Percentiles rank a stretch among this genome's conserved stretches.
Evolutionary conservation across 805 yeast species (phyloP).

Genomic region (Cyberlindnera subsufficiens): DNA sequence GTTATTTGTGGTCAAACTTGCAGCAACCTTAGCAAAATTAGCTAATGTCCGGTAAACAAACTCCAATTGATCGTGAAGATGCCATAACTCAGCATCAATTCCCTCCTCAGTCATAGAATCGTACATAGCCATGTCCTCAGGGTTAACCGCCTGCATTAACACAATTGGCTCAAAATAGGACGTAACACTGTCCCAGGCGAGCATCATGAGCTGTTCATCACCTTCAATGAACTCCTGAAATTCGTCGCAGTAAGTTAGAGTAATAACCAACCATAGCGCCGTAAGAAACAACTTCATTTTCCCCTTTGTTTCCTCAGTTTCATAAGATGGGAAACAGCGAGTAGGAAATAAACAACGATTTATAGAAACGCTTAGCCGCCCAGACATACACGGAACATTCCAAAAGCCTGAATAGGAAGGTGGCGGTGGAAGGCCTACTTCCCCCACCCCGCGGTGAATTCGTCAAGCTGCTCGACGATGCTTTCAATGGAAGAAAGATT

Average conservation of each 20-base stretch:
- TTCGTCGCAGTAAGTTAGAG: conserved; percentile 1
- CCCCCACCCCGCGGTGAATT: conserved; percentile 9
- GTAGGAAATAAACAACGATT: too few relatives aligned
- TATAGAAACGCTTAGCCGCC: too few relatives aligned
- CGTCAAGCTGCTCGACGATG: conserved; percentile 15
- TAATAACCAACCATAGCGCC: too few relatives aligned
- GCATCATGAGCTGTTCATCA: conserved; percentile 10
- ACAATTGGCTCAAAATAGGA: conserved; percentile 10
- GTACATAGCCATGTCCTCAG: conserved; percentile 5
- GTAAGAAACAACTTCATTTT: too few relatives aligned
- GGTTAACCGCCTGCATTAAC: conserved; percentile 9
- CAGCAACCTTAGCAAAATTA: conserved; percentile 11
- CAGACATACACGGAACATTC: too few relatives aligned
- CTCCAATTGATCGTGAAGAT: conserved; percentile 10
- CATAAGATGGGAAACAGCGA: too few relatives aligned
- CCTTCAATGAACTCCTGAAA: conserved; percentile 9
- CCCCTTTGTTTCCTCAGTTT: too few relatives aligned
- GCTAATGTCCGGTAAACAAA: conserved; percentile 9
- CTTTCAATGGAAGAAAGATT: conserved; percentile 14
- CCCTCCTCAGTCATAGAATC: conserved; percentile 7
- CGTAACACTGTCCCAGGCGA: conserved; percentile 9
- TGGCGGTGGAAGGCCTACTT: background rate
- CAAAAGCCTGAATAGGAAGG: too few relatives aligned
- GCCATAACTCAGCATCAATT: conserved; percentile 8
- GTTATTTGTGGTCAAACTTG: conserved; percentile 11